Base-by-base conservation (phyloP, 805 yeast species). In the Lachancea cidri region DNA sequence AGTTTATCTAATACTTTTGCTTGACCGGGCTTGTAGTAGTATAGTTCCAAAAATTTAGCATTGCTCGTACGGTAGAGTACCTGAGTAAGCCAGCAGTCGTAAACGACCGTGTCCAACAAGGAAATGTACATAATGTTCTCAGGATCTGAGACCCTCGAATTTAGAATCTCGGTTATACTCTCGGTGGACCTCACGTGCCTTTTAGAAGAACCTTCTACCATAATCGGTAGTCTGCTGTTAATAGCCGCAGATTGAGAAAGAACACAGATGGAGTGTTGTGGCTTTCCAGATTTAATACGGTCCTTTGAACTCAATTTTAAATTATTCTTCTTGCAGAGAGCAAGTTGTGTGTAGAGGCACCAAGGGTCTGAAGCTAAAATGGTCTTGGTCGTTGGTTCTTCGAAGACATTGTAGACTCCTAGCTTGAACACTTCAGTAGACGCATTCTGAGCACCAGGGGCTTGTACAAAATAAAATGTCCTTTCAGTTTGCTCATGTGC, bases 341-440 rank as follows among this genome's bases (percentile, higher is more conserved):
- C 52, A 17, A 81, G 57, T 35, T 75, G 66, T 9, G 71, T 63
- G 15, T 67, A 65, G 7, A 79, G 57, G 36, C 84, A 74, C 11
- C 72, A 53, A 0, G 87, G 87, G 49, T 82, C 88, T 0, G 76
- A 67, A 1, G 86, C 79, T 1, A 75, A 50, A 14, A 59, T 47
- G 1, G 57, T 49, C 6, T 54, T 43, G 1, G 49, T 36, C 9
- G 45, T 52, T 27, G 59, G 57, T 11, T 62, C 64, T 2, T 57
- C 43, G 34, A 60, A 60, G 2, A 74, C 64, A 49, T 72, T 73
- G 52, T 76, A 78, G 1, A 77, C 79, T 1, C 79, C 83, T 16
- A 81, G 54, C 24, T 69, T 67, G 60, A 79, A 78, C 11, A 57
- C 54, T n/a, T 53, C 51, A 18, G 48, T 45, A 4, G 39, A 16